These are phyloP conservation scores for Linum trigynum DNA, from an alignment of 345 rosid genomes.

Conservation along the genomic window DNA sequence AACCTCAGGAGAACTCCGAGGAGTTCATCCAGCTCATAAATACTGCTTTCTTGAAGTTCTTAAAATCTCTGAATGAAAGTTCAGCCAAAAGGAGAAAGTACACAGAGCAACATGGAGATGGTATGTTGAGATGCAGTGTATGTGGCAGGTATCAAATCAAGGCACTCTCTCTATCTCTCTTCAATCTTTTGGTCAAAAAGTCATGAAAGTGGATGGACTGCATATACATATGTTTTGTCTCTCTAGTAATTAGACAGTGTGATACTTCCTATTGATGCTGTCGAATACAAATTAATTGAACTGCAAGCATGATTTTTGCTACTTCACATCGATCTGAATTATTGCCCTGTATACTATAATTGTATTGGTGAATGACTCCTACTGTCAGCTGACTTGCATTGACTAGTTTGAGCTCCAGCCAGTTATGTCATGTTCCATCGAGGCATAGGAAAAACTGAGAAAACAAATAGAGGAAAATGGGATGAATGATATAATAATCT, in stretches of 20 bases:
- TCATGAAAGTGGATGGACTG: no score
- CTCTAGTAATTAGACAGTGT: neutral
- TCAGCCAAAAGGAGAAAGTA: slow-evolving; percentile 28
- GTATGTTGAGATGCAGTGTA: slow-evolving; percentile 31
- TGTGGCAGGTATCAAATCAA: slow-evolving; percentile 34
- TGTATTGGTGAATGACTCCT: no score
- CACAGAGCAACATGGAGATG: slow-evolving; percentile 22
- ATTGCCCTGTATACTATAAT: no score
- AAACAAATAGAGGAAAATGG: neutral
- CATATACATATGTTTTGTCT: neutral
- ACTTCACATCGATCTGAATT: no score
- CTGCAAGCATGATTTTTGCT: neutral
- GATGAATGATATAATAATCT: neutral
- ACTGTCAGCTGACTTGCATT: neutral
- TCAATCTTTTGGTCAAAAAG: no score
- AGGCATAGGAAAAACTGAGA: neutral
- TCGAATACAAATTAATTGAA: neutral
- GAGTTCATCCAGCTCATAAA: slow-evolving; percentile 33
- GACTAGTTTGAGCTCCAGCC: neutral
- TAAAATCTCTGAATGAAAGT: slow-evolving; percentile 40
- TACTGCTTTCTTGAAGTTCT: slow-evolving; percentile 30
- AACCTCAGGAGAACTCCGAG: slow-evolving; percentile 28
- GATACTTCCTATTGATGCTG: neutral
- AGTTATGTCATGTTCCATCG: neutral
- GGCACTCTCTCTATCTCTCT: neutral